Evolutionary conservation across 345 rosid species (phyloP).

Genomic region (Geranium rotundifolium): DNA sequence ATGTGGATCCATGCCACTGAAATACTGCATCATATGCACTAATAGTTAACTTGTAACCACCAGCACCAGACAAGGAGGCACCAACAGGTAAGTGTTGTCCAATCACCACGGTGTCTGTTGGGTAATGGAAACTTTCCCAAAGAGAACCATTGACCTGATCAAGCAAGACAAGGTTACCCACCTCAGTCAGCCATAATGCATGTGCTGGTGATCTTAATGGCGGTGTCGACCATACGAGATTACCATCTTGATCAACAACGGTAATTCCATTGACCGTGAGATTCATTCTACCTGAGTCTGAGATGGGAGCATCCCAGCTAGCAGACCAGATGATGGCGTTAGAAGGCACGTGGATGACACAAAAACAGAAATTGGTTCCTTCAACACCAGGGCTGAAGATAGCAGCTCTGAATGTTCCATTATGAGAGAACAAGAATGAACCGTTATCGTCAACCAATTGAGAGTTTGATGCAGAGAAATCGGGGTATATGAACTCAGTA

Average conservation of each 20-base stretch:
- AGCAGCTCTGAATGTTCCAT: constrained; percentile 50
- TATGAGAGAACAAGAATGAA: constrained; percentile 51
- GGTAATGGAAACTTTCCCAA: constrained; percentile 73
- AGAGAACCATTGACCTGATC: constrained; percentile 46
- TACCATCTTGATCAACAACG: constrained; percentile 34
- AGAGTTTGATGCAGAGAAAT: constrained; percentile 54
- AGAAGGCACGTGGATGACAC: constrained; percentile 52
- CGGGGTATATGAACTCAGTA: constrained; percentile 43
- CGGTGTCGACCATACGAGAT: constrained; percentile 58
- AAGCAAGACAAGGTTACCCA: constrained; percentile 65
- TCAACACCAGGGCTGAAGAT: constrained; percentile 38
- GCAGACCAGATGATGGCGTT: constrained; percentile 70
- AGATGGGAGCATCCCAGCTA: constrained; percentile 55
- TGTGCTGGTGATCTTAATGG: constrained; percentile 34
- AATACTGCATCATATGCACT: constrained; percentile 36
- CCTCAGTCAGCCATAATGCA: constrained; percentile 42
- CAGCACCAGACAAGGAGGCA: constrained; percentile 33
- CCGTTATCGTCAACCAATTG: constrained; percentile 39
- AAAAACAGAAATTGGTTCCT: constrained; percentile 45
- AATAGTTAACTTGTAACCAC: constrained; percentile 48
- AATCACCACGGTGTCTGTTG: constrained; percentile 62
- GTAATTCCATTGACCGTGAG: constrained; percentile 48
- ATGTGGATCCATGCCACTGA: constrained; percentile 51
- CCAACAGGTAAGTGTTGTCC: constrained; percentile 48
- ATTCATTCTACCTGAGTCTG: constrained; percentile 44